Conservation (phyloP, 352 stramenopile species). For the Pythium angustatum region DNA sequence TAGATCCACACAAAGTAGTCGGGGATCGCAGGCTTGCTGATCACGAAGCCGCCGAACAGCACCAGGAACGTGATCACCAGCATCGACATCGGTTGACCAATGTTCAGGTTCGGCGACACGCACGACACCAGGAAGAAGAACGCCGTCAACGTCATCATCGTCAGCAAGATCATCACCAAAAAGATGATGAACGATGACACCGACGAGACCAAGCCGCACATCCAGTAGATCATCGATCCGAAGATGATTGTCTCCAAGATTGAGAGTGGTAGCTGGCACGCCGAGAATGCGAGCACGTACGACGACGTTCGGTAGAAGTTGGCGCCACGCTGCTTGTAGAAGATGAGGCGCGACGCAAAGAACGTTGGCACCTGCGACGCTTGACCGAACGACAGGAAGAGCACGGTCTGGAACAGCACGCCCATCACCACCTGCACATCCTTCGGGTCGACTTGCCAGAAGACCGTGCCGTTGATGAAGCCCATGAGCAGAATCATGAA, state of each 20-base stretch:
- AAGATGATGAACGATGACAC: conserved; percentile 52
- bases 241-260: conserved; percentile 59
- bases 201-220: conserved; percentile 52
- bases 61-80: conserved; percentile 32
- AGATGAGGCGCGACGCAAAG: conserved; percentile 41
- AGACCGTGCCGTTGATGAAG: conserved; percentile 26
- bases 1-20: conserved; percentile 42
- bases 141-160: conserved; percentile 30
- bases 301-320: conserved; percentile 68
- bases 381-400: conserved; percentile 17
- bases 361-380: conserved; percentile 65
- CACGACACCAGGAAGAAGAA: conserved; percentile 35
- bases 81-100: conserved; percentile 27
- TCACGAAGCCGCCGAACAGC: conserved; percentile 40
- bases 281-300: conserved; percentile 49
- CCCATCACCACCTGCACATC: conserved; percentile 45
- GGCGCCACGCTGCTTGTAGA: conserved; percentile 67
- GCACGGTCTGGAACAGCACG: conserved; percentile 19
- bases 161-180: conserved; percentile 52
- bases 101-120: conserved; percentile 20
- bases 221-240: conserved; percentile 68
- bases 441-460: conserved; percentile 27
- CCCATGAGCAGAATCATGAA: conserved; percentile 32
- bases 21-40: conserved; percentile 32
- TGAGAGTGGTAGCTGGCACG: conserved; percentile 41